These are phyloP conservation scores for Citrus glauca DNA, from an alignment of 345 rosid genomes.

Conservation along the genomic window DNA sequence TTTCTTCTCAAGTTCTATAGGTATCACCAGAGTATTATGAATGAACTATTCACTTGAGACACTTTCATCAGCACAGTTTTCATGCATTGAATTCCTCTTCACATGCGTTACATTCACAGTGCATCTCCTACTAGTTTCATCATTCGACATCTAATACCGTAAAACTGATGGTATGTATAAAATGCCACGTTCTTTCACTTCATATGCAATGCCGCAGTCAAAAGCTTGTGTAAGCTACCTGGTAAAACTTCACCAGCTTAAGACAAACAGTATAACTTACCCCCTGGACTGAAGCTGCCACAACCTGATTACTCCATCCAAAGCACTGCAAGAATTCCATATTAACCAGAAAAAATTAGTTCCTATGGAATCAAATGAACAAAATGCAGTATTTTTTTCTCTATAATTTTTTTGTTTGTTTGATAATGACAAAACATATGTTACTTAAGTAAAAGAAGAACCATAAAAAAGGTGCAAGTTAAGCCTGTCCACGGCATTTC, in stretches of 20 bases:
- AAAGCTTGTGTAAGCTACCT: neutral
- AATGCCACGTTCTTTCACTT: neutral
- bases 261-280: constrained; percentile 18
- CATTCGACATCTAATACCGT: neutral
- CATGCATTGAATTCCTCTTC: constrained; percentile 1
- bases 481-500: neutral
- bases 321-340: constrained; percentile 36
- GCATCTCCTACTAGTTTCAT: neutral
- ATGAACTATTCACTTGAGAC: neutral
- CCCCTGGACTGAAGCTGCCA: constrained; percentile 57
- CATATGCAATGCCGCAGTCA: neutral
- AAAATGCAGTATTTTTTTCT: neutral
- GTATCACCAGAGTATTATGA: neutral
- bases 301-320: constrained; percentile 53
- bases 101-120: neutral
- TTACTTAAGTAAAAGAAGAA: neutral
- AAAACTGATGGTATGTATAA: neutral
- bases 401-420: neutral
- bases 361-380: neutral
- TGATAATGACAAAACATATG: neutral
- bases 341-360: constrained; percentile 19
- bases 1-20: neutral
- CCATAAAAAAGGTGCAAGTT: neutral
- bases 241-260: neutral
- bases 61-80: neutral